Base-by-base conservation (phyloP, 1,139 yeast genomes). In the Kodamaea fungicola region DNA sequence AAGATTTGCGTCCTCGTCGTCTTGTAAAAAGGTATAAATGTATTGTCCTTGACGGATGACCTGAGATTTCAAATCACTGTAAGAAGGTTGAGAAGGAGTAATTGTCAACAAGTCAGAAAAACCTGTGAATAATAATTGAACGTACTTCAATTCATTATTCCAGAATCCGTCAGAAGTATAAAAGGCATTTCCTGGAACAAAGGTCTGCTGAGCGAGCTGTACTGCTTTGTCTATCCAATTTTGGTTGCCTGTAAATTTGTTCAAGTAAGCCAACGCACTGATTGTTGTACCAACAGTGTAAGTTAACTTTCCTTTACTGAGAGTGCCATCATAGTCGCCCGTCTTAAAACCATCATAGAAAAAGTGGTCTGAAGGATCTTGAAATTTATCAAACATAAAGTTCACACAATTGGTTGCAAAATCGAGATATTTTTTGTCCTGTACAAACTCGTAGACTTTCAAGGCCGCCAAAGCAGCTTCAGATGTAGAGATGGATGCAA, bases 391-490 rank as follows among this genome's bases (percentile, higher is more conserved):
- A 35, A 60, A 50, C 37, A 59, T 51, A 50, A 54, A 65, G 13
- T 47, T 42, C 36, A 63, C 42, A 31, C 60, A 51, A n/a, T 50
- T 36, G 30, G 47, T 49, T 9, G 63, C 55, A 41, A 61, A 62
- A 1, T 41, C 38, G 6, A 60, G 32, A 31, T 56, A 46, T 3
- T 41, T 41, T 3, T 34, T 28, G 28, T 61, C 58, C 4, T 45
- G 31, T 9, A 45, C 50, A 22, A 46, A 37, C 5, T 45, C 48
- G 39, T 61, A 52, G 10, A 62, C 42, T 37, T 54, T 52, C 16
- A 63, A 44, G 1, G 71, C 65, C 3, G 70, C 64, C 34, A 65
- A 48, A 0, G 67, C 71, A 2, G 61, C 55, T 43, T 65, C 71
- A 6, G 55, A 43, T 4, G 59, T 59, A 6, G 71, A 64, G 27